Conservation (phyloP, 768 basidiomycete genomes). For the Nidula microcarpa region DNA sequence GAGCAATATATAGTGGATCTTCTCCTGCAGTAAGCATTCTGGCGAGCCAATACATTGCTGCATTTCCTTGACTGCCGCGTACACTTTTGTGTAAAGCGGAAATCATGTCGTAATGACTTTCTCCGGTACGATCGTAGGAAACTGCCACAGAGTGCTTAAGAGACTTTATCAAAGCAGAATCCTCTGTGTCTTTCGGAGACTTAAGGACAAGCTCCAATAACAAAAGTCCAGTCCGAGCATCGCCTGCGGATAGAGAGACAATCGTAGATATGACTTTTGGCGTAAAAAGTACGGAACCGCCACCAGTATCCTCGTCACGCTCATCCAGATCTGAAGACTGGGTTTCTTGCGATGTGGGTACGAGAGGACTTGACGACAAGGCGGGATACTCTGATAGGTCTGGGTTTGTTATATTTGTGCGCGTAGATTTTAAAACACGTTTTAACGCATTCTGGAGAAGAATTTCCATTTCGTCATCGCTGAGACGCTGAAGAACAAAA, state of each 20-base stretch:
- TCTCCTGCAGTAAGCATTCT: slow-evolving; percentile 80
- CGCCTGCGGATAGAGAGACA: slow-evolving; percentile 56
- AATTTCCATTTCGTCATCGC: slow-evolving; percentile 53
- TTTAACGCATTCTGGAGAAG: slow-evolving; percentile 56
- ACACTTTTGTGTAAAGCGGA: slow-evolving; percentile 83
- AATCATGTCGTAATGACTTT: slow-evolving; percentile 78
- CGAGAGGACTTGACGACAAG: too few relatives aligned
- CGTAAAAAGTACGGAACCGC: slow-evolving; percentile 36
- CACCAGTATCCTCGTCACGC: slow-evolving; percentile 7
- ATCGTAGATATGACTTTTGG: slow-evolving; percentile 44
- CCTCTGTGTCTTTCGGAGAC: slow-evolving; percentile 33
- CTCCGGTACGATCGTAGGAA: slow-evolving; percentile 75
- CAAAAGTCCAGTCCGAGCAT: slow-evolving; percentile 76
- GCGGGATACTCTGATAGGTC: not conserved
- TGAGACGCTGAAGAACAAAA: slow-evolving; percentile 66
- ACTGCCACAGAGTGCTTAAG: slow-evolving; percentile 62
- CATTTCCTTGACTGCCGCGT: slow-evolving; percentile 70
- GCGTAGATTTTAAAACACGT: slow-evolving; percentile 6
- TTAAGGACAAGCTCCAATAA: slow-evolving; percentile 68
- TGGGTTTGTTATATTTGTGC: slow-evolving; percentile 3
- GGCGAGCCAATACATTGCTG: slow-evolving; percentile 87
- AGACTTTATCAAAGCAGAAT: slow-evolving; percentile 48
- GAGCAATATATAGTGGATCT: slow-evolving; percentile 74
- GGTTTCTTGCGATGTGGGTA: slow-evolving; percentile 3
- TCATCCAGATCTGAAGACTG: slow-evolving; percentile 12